Conservation (phyloP, 2,329 filamentous ascomycete genomes). For the Penicillium sp. region DNA sequence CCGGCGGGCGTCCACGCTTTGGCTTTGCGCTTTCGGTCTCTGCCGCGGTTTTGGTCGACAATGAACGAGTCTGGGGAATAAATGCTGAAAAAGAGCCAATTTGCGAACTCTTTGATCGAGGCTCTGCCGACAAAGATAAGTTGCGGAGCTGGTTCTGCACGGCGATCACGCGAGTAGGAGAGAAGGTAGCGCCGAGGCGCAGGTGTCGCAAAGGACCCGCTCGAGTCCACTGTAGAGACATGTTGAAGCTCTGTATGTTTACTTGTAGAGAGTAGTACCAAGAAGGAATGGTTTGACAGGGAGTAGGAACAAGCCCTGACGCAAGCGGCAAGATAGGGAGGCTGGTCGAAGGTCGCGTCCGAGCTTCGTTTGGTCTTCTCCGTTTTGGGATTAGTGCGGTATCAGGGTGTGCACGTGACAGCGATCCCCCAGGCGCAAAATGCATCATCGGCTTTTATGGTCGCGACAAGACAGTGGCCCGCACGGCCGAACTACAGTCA, state of each 20-base stretch:
- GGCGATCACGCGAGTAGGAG: constrained; percentile 26
- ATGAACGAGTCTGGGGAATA: constrained; percentile 17
- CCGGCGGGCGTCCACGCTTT: neutral
- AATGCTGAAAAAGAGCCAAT: constrained; percentile 10
- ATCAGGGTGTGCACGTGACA: constrained; percentile 15
- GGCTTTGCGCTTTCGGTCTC: neutral
- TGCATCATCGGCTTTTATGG: constrained; percentile 5
- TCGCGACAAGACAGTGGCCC: neutral
- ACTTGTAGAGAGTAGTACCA: neutral
- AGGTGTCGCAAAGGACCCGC: constrained; percentile 32
- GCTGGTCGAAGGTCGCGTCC: constrained; percentile 18
- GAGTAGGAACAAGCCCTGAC: constrained; percentile 16
- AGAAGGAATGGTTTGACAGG: neutral
- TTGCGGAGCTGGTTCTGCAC: constrained; percentile 28
- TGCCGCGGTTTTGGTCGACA: constrained; percentile 9
- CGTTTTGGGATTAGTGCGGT: constrained; percentile 21
- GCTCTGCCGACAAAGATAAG: constrained; percentile 23
- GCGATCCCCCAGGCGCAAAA: constrained; percentile 17
- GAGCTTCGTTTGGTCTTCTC: constrained; percentile 25
- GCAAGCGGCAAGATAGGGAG: constrained; percentile 30
- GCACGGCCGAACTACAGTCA: constrained; percentile 1
- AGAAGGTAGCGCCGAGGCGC: constrained; percentile 23
- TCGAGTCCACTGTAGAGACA: constrained; percentile 35
- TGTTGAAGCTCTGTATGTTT: constrained; percentile 12
- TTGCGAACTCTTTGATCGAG: constrained; percentile 12